Evolutionary conservation across 257 asterid genomes (phyloP), one percentile per base, ranked within the genome.

Genomic region (Solanum habrochaites): DNA sequence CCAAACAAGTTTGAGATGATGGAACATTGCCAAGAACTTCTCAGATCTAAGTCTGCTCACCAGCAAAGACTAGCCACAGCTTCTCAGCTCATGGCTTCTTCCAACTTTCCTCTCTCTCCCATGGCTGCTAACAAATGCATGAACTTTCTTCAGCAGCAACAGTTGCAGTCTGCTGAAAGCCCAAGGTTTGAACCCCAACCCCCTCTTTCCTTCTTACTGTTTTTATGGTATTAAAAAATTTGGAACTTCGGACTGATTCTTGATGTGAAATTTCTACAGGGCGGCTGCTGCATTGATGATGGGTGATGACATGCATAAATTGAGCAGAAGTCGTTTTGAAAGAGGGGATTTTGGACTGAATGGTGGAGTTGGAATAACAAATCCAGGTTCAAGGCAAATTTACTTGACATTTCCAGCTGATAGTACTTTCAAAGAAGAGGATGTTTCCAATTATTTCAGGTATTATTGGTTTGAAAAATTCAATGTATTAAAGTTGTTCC

Each of bases 331-430:
- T 45, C 88, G 93, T 70, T 86, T 92, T 9, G 95, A 90, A 85
- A 83, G 93, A 62, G 91, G 89, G 27, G 95, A 94, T 31, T 89
- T 93, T 85, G 94, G 91, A 66, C 40, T 93, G 77, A 92, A 91
- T 60, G 88, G 91, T 43, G 86, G 89, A 64, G 40, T 64, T 39
- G 86, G 90, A 75, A 86, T 86, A 62, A 4, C n/a, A 40, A 92
- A 91, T 85, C 92, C 97, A 5, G 93, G 93, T 18, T 93, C 95
- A 4, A 91, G 95, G 88, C 97, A 94, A 89, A 94, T 94, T 91
- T 94, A 94, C 92, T 87, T 93, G 92, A 93, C 94, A 35, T 93
- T 93, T 86, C 96, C 96, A 27, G 94, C 96, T 82, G 96, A 93
- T 20, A 92, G 95, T 87, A 90, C 97, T 42, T 94, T 92, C 72